Conservation (phyloP, 768 basidiomycete species). For the Cystofilobasidium bisporidii region DNA sequence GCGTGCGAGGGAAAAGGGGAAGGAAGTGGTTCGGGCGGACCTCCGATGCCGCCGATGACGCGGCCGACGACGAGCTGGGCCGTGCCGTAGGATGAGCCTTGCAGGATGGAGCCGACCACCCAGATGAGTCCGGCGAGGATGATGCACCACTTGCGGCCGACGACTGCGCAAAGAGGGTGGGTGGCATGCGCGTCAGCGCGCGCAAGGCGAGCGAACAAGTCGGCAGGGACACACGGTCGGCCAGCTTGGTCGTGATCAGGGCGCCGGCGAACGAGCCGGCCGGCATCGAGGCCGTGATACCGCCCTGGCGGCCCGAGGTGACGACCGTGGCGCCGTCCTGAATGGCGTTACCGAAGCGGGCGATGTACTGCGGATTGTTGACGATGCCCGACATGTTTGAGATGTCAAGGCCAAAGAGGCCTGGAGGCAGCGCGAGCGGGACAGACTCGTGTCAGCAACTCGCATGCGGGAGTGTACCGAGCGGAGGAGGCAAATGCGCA, state of each 20-base stretch:
- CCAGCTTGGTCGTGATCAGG: conserved; percentile 36
- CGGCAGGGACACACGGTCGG: not conserved
- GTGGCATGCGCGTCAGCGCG: conserved; percentile 52
- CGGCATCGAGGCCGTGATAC: conserved; percentile 66
- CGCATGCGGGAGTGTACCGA: too few relatives aligned
- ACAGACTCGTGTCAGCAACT: too few relatives aligned
- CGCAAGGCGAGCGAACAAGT: not conserved
- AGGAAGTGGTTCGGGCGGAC: conserved; percentile 9
- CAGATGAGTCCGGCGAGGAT: conserved; percentile 60
- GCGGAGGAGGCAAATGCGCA: too few relatives aligned
- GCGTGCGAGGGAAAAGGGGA: conserved; percentile 49
- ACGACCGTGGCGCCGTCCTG: not conserved
- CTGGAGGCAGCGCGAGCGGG: too few relatives aligned
- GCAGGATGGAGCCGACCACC: conserved; percentile 63
- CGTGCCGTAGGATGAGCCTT: conserved; percentile 59
- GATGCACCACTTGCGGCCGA: conserved; percentile 43
- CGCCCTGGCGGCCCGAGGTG: conserved; percentile 13
- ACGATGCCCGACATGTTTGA: not conserved
- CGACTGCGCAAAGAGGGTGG: conserved; percentile 8
- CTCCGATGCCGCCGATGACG: conserved; percentile 55
- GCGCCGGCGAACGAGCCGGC: conserved; percentile 60
- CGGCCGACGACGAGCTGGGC: conserved; percentile 67
- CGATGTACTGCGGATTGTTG: conserved; percentile 10
- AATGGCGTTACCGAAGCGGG: not conserved
- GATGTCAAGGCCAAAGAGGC: conserved; percentile 3